phyloP scores from a whole-genome alignment of 202 grass and related monocot genomes.

The Zoysia matrella region DNA sequence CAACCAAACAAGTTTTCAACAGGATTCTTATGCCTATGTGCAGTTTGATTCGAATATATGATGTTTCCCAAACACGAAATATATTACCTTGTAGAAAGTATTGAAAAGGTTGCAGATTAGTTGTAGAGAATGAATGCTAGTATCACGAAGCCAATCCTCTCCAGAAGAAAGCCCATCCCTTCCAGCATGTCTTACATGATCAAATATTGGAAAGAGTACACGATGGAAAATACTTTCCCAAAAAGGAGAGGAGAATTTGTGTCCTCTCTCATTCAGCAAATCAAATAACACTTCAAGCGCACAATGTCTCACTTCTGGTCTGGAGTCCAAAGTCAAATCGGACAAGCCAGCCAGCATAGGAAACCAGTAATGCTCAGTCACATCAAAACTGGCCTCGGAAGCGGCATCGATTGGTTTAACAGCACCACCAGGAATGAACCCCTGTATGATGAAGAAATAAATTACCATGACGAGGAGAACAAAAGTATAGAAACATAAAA shows the following conservation, averaged over 20 bases:
- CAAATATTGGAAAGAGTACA: constrained; percentile 97
- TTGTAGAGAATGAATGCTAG: constrained; percentile 97
- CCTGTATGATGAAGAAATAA: constrained; percentile 58
- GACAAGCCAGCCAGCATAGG: constrained; percentile 99
- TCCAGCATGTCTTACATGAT: constrained; percentile 97
- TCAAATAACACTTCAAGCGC: constrained; percentile 98
- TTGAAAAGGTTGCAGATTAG: constrained; percentile 99
- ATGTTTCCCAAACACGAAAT: constrained; percentile 2
- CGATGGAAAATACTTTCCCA: constrained; percentile 99
- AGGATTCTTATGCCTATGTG: constrained; percentile 22
- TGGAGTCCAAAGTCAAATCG: constrained; percentile 94
- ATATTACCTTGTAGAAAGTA: constrained; percentile 95
- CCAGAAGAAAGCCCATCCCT: constrained; percentile 85
- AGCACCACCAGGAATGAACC: constrained; percentile 90
- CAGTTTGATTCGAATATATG: constrained; percentile 21
- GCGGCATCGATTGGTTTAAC: constrained; percentile 78
- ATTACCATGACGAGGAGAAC: constrained; percentile 28
- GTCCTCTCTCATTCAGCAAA: constrained; percentile 97
- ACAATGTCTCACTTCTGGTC: constrained; percentile 94
- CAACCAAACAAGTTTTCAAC: constrained; percentile 40
- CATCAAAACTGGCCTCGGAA: constrained; percentile 78
- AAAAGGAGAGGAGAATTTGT: constrained; percentile 95
- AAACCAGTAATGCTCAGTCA: constrained; percentile 99
- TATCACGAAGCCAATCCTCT: constrained; percentile 96
- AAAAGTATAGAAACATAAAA: constrained; percentile 38